Evolutionary conservation across 2,329 filamentous ascomycete species (phyloP), one percentile per base, ranked within the genome.

Genomic region (Dryadomyces quercivorus): DNA sequence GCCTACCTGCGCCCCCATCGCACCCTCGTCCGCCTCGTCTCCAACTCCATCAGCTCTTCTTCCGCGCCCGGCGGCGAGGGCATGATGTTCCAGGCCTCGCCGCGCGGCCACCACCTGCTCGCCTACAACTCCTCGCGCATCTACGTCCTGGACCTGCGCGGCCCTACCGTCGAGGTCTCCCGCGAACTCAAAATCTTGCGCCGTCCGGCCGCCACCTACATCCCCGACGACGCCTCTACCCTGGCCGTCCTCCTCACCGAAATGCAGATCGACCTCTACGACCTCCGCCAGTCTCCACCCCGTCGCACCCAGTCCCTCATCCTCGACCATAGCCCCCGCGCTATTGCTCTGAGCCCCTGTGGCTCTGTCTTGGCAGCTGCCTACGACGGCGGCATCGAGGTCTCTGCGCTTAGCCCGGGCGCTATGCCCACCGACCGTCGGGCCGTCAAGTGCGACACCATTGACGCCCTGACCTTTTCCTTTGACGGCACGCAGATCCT

Each of bases 331-430:
- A 80, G 81, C 54, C 88, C 90, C 9, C 81, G 84, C 54, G 82
- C 88, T 15, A 85, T 95, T 59, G 84, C 86, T 16, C 71, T 95
- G 34, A 92, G 89, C 0, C 88, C 89, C 1, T 87, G 85, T 59
- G 88, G 88, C 22, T 82, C 84, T 46, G 86, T 95, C 15, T 70
- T 95, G 48, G 90, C 90, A 22, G 85, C 88, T 16, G 89, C 89
- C 8, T 94, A 91, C 67, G 83, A 89, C 63, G 86, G 87, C 54
- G 88, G 87, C n/a, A 91, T 95, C 58, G 90, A 95, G 66, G 86
- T 95, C 0, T 83, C 87, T 31, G 86, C 88, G 5, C 72, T 95
- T 43, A 80, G 80, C 50, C 74, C 83, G 2, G 78, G 75, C 53
- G 81, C 80, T 26, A 63, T 84, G 31, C 68, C 78, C 13, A 86